Evolutionary conservation across 2,329 filamentous ascomycete species (phyloP).

Genomic region (Trichoderma harzianum): DNA sequence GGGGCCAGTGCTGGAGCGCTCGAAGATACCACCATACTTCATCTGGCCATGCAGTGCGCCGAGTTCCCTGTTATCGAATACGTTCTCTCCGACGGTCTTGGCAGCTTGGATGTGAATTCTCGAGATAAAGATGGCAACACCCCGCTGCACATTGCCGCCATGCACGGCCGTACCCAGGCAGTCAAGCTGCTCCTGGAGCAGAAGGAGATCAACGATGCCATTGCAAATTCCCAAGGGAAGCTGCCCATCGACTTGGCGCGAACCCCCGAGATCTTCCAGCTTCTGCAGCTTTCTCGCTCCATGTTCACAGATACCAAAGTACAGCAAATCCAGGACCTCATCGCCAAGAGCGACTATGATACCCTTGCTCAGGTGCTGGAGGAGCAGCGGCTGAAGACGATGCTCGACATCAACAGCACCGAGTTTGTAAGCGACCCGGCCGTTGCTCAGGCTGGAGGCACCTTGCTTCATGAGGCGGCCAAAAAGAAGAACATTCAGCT

Average conservation of each 20-base stretch:
- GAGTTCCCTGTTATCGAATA: constrained; percentile 91
- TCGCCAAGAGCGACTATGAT: constrained; percentile 70
- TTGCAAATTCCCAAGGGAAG: constrained; percentile 80
- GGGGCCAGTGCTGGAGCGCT: constrained; percentile 45
- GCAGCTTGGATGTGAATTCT: constrained; percentile 76
- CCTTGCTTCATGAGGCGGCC: constrained; percentile 88
- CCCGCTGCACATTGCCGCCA: constrained; percentile 81
- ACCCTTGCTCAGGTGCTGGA: constrained; percentile 75
- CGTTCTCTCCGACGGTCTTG: constrained; percentile 72
- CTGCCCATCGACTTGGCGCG: constrained; percentile 84
- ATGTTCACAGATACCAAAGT: constrained; percentile 86
- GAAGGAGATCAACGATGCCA: constrained; percentile 80
- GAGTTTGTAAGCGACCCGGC: constrained; percentile 79
- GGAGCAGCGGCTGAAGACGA: constrained; percentile 79
- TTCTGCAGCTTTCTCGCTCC: constrained; percentile 84
- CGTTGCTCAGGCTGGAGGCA: constrained; percentile 81
- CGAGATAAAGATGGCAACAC: constrained; percentile 94
- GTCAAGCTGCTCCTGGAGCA: constrained; percentile 83
- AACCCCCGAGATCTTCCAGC: constrained; percentile 92
- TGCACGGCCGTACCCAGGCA: constrained; percentile 73
- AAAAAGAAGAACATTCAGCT: constrained; percentile 81
- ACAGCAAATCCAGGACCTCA: constrained; percentile 76
- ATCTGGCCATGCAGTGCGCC: constrained; percentile 92
- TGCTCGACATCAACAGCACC: constrained; percentile 87
- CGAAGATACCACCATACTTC: constrained; percentile 85